These are phyloP conservation scores for Aspergillus luchuensis DNA, from an alignment of 2,329 filamentous ascomycete genomes.

Conservation along the genomic window DNA sequence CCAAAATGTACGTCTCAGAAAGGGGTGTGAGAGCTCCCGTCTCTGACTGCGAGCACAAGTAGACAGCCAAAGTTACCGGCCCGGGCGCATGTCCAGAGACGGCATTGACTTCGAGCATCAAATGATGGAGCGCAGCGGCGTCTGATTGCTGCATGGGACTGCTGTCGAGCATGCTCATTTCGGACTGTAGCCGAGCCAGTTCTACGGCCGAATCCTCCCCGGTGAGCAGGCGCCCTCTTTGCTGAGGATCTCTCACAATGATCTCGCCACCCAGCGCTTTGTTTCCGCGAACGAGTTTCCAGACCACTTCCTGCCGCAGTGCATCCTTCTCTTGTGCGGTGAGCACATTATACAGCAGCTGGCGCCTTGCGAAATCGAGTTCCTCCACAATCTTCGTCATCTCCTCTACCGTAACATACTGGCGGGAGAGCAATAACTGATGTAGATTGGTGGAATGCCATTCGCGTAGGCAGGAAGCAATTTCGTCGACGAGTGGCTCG, in stretches of 20 bases:
- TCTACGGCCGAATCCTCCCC: constrained; percentile 92
- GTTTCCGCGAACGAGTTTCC: constrained; percentile 92
- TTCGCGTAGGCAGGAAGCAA: constrained; percentile 92
- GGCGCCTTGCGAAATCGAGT: constrained; percentile 82
- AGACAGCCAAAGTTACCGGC: constrained; percentile 73
- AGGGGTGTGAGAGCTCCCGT: constrained; percentile 66
- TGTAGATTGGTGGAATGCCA: constrained; percentile 98
- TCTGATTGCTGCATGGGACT: constrained; percentile 70
- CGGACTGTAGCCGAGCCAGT: constrained; percentile 85
- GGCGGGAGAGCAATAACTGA: constrained; percentile 78
- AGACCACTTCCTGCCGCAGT: constrained; percentile 86
- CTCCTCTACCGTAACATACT: constrained; percentile 78
- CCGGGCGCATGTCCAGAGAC: constrained; percentile 77
- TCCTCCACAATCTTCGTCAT: constrained; percentile 77
- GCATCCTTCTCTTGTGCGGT: constrained; percentile 80
- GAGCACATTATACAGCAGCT: constrained; percentile 91
- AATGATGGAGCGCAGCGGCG: constrained; percentile 71
- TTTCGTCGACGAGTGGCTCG: constrained; percentile 94
- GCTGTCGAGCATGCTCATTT: constrained; percentile 91
- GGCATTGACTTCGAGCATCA: constrained; percentile 81
- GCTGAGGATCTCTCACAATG: constrained; percentile 85
- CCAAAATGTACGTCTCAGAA: constrained; percentile 80
- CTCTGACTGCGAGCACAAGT: constrained; percentile 71
- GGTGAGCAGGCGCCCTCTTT: constrained; percentile 82
- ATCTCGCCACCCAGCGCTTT: constrained; percentile 92